Evolutionary conservation across 2,329 filamentous ascomycete genomes (phyloP), one percentile per base, ranked within the genome.

Genomic region (Blastomyces parvus): DNA sequence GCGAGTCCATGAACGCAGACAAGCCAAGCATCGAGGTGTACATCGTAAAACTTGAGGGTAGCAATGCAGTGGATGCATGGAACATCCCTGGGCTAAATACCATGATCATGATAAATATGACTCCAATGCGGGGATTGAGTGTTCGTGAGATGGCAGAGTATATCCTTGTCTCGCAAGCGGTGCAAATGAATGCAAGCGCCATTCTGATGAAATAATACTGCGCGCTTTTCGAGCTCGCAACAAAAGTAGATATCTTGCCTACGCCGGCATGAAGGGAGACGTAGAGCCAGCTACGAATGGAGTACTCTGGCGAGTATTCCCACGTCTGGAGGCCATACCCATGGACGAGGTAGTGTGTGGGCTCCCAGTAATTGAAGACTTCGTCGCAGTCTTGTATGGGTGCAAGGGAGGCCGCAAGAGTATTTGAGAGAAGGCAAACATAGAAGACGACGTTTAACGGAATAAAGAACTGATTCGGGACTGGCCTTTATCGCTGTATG

Each of bases 281-380:
- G 72, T 99, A 99, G 27, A 91, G 81, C 94, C 94, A 99, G 78
- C 91, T 97, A 66, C 94, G 87, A 69, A 99, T 97, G 60, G 91
- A 90, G 77, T 89, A 97, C 64, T 93, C 88, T 5, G 94, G 94
- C 0, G 93, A 96, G 77, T 97, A 99, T 76, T 99, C 94, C 94
- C 94, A 99, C 0, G 94, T 99, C 79, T 99, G 92, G 60, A 97
- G 82, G 48, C 93, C 94, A 72, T 96, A 93, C 70, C 90, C 90
- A 79, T 97, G 91, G 64, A 86, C 88, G 36, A 99, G 83, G 76
- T 97, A 99, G 76, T 99, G 94, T 0, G 92, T 86, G 0, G 94
- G 93, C 71, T 99, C 94, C 91, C 93, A 99, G 80, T 96, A 99
- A 75, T 99, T 99, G 83, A 96, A 99, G 13, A 93, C 93, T 79